A percentile compares a stretch with the other conserved stretches of the same genome.
Evolutionary conservation across 495 filamentous ascomycete genomes (phyloP).

Genomic region (Immersiella caudata): DNA sequence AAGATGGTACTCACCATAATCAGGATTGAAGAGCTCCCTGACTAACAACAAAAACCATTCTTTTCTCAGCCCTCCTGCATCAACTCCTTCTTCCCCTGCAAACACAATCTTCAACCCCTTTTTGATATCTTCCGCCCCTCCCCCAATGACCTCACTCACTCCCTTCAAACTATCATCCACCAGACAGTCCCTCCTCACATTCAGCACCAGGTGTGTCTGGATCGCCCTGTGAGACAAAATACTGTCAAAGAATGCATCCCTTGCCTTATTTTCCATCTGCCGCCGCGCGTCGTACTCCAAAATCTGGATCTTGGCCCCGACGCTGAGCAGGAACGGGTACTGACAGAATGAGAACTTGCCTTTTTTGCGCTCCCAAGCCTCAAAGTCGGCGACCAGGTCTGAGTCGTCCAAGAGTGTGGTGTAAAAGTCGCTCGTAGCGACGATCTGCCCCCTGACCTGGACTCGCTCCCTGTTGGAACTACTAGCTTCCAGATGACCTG

Average conservation of each 20-base stretch:
- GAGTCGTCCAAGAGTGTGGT: conserved; percentile 83
- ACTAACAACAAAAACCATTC: conserved; percentile 96
- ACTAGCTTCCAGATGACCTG: conserved; percentile 5
- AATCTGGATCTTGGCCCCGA: conserved; percentile 92
- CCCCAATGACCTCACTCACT: conserved; percentile 85
- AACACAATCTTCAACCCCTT: conserved; percentile 90
- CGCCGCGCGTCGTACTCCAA: conserved; percentile 87
- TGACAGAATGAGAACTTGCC: conserved; percentile 89
- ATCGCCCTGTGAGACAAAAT: conserved; percentile 74
- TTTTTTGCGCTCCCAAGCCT: conserved; percentile 78
- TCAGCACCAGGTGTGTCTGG: conserved; percentile 79
- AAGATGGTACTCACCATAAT: conserved; percentile 67
- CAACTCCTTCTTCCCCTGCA: conserved; percentile 85
- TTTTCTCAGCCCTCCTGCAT: conserved; percentile 89
- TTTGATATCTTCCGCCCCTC: conserved; percentile 85
- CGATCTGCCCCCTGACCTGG: conserved; percentile 35
- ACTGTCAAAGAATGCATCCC: conserved; percentile 90
- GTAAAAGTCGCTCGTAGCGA: conserved; percentile 86
- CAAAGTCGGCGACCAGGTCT: conserved; percentile 85
- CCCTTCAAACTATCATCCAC: conserved; percentile 87
- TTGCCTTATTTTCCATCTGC: conserved; percentile 88
- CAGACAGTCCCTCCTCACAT: conserved; percentile 81
- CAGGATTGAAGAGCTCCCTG: conserved; percentile 88
- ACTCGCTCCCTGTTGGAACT: conserved; percentile 32
- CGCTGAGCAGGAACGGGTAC: conserved; percentile 91